A percentile compares a stretch with the other conserved stretches of the same genome.
Evolutionary conservation across 2,329 filamentous ascomycete species (phyloP).

Genomic region (Scolecobasidium constrictum): DNA sequence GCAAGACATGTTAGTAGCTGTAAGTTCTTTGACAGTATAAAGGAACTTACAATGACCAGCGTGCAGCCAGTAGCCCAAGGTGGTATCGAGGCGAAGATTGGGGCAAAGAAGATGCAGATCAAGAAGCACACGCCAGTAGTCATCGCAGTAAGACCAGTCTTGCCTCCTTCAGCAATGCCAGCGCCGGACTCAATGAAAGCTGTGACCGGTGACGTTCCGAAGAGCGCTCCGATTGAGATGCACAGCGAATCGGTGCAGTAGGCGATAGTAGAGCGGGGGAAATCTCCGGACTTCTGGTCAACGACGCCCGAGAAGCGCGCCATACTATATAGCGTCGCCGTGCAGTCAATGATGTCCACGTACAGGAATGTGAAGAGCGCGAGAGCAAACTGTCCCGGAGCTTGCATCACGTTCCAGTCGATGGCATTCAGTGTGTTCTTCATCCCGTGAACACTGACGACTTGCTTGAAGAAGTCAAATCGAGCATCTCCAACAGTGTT

Average conservation of each 20-base stretch:
- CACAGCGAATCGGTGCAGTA: slow-evolving; percentile 76
- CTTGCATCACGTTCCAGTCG: slow-evolving; percentile 57
- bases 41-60: slow-evolving; percentile 54
- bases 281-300: slow-evolving; percentile 72
- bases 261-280: slow-evolving; percentile 72
- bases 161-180: slow-evolving; percentile 77
- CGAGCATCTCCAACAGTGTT: slow-evolving; percentile 53
- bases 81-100: slow-evolving; percentile 81
- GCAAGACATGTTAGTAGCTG: background rate
- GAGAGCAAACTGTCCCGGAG: slow-evolving; percentile 65
- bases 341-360: slow-evolving; percentile 81
- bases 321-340: slow-evolving; percentile 82
- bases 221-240: slow-evolving; percentile 69
- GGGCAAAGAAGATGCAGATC: slow-evolving; percentile 78
- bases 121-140: slow-evolving; percentile 74
- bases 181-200: slow-evolving; percentile 82
- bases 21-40: background rate
- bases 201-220: slow-evolving; percentile 72
- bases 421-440: slow-evolving; percentile 57
- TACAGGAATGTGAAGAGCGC: slow-evolving; percentile 87
- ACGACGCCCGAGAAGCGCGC: slow-evolving; percentile 72
- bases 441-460: slow-evolving; percentile 72
- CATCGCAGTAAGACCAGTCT: slow-evolving; percentile 72
- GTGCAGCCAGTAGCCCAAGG: slow-evolving; percentile 83
- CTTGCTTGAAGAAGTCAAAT: slow-evolving; percentile 79